Percentiles rank a stretch among this genome's conserved stretches.
Evolutionary conservation across 2,329 filamentous ascomycete genomes (phyloP).

Genomic region (Diplodia corticola): DNA sequence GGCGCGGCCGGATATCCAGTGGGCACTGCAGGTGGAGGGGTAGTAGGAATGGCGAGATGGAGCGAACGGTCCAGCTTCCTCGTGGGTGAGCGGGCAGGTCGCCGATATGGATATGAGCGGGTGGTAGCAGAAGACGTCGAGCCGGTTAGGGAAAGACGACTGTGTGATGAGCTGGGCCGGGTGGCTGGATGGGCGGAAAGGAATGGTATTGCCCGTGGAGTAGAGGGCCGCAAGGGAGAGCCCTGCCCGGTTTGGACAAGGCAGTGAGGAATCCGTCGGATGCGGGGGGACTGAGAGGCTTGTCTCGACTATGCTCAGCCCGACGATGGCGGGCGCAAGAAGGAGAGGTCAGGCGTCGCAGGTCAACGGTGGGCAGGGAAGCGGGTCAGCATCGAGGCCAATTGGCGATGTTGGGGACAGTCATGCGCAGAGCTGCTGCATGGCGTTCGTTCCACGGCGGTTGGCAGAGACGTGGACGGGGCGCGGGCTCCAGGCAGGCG

Average conservation of each 20-base stretch:
- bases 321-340: background rate
- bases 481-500: slow-evolving; percentile 5
- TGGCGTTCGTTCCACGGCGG: slow-evolving; percentile 19
- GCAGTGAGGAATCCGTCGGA: background rate
- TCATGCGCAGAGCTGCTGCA: slow-evolving; percentile 20
- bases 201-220: background rate
- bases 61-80: background rate
- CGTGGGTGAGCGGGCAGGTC: background rate
- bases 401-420: slow-evolving; percentile 10
- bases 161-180: background rate
- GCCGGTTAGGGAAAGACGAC: background rate
- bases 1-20: background rate
- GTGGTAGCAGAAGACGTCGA: slow-evolving; percentile 3
- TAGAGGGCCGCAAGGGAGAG: slow-evolving; percentile 2
- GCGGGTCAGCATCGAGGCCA: slow-evolving; percentile 19
- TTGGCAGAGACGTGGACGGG: slow-evolving; percentile 15
- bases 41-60: background rate
- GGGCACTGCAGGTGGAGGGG: background rate
- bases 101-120: background rate
- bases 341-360: slow-evolving; percentile 6
- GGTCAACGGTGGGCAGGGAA: slow-evolving; percentile 2
- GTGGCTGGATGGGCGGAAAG: background rate
- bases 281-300: slow-evolving; percentile 8
- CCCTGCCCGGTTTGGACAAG: background rate
- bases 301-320: slow-evolving; percentile 15